These are phyloP conservation scores for Kwoniella europaea DNA, from an alignment of 768 basidiomycete genomes.

Conservation along the genomic window DNA sequence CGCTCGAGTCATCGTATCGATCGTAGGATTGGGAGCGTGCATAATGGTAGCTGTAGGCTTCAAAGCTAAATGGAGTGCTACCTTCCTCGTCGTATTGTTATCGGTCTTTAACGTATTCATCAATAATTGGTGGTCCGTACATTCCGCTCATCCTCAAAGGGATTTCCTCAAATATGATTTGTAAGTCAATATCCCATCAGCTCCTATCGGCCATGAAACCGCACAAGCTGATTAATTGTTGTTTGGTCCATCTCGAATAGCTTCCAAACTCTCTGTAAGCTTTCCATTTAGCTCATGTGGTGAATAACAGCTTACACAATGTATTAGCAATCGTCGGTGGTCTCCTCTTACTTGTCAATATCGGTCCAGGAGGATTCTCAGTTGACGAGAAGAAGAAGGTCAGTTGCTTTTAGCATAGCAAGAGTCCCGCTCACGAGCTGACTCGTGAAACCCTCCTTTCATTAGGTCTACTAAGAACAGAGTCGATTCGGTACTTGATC, in stretches of 20 bases:
- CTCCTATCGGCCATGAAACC: too few species aligned
- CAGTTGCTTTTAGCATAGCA: neutral
- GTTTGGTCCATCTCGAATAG: conserved; percentile 17
- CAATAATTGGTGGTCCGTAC: conserved; percentile 98
- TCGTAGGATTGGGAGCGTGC: conserved; percentile 89
- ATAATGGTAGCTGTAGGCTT: conserved; percentile 97
- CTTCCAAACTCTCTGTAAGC: conserved; percentile 80
- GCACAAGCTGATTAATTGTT: conserved; percentile 10
- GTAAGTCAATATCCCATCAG: conserved; percentile 30
- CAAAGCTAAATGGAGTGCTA: conserved; percentile 98
- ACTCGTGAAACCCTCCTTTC: neutral
- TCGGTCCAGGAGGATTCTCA: conserved; percentile 96
- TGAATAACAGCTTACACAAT: conserved; percentile 19
- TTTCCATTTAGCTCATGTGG: neutral
- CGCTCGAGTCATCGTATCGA: conserved; percentile 80
- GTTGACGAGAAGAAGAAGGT: conserved; percentile 99
- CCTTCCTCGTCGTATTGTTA: conserved; percentile 88
- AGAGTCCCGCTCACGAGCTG: neutral
- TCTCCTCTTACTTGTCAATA: conserved; percentile 94
- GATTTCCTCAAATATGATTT: conserved; percentile 99
- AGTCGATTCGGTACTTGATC: too few species aligned
- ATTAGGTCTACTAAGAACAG: conserved; percentile 32
- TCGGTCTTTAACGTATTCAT: conserved; percentile 96
- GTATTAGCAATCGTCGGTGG: conserved; percentile 89
- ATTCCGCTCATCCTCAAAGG: conserved; percentile 87